Conservation (phyloP, 2,329 filamentous ascomycete species). For the Fusarium sp. region DNA sequence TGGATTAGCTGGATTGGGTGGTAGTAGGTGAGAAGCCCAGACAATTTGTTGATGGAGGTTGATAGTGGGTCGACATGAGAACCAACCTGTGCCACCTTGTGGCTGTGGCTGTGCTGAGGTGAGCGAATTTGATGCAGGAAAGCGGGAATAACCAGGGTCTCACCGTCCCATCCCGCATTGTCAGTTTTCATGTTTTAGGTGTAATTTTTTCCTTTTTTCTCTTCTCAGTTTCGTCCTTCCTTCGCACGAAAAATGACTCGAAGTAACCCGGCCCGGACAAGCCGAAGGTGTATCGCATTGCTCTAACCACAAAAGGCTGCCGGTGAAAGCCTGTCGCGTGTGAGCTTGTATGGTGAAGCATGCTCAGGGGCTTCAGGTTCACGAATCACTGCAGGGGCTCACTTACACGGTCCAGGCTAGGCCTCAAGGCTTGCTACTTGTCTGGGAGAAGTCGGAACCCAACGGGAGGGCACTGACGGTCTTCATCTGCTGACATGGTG, state of each 20-base stretch:
- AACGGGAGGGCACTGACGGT: slow-evolving; percentile 14
- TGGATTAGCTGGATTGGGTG: slow-evolving; percentile 25
- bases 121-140: neutral
- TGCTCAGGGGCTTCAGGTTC: slow-evolving; percentile 20
- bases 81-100: slow-evolving; percentile 25
- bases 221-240: neutral
- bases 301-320: slow-evolving; percentile 29
- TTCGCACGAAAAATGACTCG: slow-evolving; percentile 6
- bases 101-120: slow-evolving; percentile 37
- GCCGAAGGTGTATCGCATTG: slow-evolving; percentile 39
- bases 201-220: neutral
- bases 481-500: slow-evolving; percentile 44
- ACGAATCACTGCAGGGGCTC: slow-evolving; percentile 18
- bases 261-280: slow-evolving; percentile 29
- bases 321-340: slow-evolving; percentile 32
- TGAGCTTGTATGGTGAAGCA: slow-evolving; percentile 12
- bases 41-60: slow-evolving; percentile 33
- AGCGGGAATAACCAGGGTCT: slow-evolving; percentile 29
- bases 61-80: slow-evolving; percentile 29
- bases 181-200: neutral
- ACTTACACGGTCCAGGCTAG: slow-evolving; percentile 24
- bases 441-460: slow-evolving; percentile 34
- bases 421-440: slow-evolving; percentile 1
- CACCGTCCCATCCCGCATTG: slow-evolving; percentile 7
- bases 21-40: slow-evolving; percentile 12